Base-by-base conservation (phyloP, 441 rosid genomes). In the Dalechampia spathulata region DNA sequence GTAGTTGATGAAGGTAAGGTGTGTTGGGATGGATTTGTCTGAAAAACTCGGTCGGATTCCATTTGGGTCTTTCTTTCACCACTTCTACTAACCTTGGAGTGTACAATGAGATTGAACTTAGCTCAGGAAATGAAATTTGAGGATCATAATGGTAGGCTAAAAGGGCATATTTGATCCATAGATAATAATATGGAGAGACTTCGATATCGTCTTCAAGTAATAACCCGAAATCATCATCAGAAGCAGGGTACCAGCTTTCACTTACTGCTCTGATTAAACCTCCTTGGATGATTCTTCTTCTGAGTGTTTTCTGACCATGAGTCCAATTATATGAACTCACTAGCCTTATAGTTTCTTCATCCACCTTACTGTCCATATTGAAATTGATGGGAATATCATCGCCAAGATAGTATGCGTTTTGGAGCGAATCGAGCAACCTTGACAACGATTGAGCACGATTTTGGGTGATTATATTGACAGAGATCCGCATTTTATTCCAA, bases 241-340 rank as follows among this genome's bases (percentile, higher is more conserved):
- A 71, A 12, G 97, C 70, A 8, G 99, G 99, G 65, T 89, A 92
- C 99, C 97, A 92, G 57, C 99, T 92, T 67, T 92, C 99, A n/a
- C 99, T 92, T 14, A 92, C 99, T 6, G 97, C 99, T 54, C 99
- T 77, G 40, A 92, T 92, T n/a, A 92, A 77, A 14, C 99, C 99
- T 47, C 99, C 99, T 60, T 92, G 99, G 75, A 92, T 77, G 81
- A 92, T 92, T 72, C 99, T 82, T 74, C 99, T 76, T 62, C 99
- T 75, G 4, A 89, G 59, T 27, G 89, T 86, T 51, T 89, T 92
- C 7, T 86, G 76, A 12, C 99, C 99, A 49, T 92, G 97, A 26
- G 97, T 87, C 99, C 99, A 92, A 1, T 79, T 64, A 47, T 86
- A 92, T 37, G 95, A 71, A 68, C 58, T 78, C 17, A 92, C 86